These are phyloP conservation scores for Osmanthus fragrans DNA, from an alignment of 257 asterid species.

Conservation along the genomic window DNA sequence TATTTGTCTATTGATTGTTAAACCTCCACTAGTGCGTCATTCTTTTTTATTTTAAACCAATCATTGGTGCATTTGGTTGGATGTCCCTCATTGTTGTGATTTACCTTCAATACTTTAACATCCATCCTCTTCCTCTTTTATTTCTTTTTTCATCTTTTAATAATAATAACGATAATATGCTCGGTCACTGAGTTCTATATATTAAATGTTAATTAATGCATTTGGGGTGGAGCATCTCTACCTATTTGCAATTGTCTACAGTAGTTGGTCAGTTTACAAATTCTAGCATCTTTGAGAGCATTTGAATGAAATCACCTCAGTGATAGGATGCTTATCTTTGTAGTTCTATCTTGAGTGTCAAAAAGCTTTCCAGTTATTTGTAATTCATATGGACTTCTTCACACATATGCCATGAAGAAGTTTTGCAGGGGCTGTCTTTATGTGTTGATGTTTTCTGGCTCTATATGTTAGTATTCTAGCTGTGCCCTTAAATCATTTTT, in stretches of 20 bases:
- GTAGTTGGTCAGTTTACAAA: not conserved
- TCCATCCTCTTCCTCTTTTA: not conserved
- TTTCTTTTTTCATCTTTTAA: not conserved
- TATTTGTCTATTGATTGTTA: not conserved
- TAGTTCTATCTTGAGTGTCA: not conserved
- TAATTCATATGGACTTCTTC: conserved; percentile 4
- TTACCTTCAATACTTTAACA: not conserved
- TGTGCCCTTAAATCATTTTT: too few relatives aligned
- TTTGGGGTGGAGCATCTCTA: not conserved
- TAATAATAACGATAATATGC: not conserved
- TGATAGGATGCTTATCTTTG: not conserved
- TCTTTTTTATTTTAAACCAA: not conserved
- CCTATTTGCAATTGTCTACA: conserved; percentile 5
- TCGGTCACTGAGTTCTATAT: not conserved
- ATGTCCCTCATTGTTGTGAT: not conserved
- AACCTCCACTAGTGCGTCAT: not conserved
- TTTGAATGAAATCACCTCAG: not conserved
- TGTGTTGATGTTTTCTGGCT: conserved; percentile 28
- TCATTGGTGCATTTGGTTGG: conserved; percentile 9
- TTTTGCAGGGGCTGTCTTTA: conserved; percentile 29
- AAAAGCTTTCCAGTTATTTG: not conserved
- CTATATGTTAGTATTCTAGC: not conserved
- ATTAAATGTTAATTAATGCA: not conserved
- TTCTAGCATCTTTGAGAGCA: not conserved
- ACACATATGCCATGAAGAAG: conserved; percentile 21